Evolutionary conservation across 2,329 filamentous ascomycete species (phyloP).

Genomic region (Sporothrix inflata): DNA sequence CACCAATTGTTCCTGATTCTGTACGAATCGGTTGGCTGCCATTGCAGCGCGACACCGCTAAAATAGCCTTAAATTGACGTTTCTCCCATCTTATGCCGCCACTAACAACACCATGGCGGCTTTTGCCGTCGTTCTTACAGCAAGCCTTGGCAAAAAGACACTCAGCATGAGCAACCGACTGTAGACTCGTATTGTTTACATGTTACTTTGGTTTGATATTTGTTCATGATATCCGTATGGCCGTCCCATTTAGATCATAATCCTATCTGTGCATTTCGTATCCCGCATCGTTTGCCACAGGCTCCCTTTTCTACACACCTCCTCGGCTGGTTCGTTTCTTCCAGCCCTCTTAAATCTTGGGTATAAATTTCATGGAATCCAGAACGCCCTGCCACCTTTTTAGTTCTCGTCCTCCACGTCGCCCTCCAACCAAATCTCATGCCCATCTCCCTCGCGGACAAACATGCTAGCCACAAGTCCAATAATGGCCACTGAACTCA

Average conservation of each 20-base stretch:
- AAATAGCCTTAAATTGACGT: not conserved
- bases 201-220: not conserved
- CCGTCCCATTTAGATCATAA: not conserved
- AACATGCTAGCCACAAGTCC: conserved; percentile 54
- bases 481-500: conserved; percentile 54
- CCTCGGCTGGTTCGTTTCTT: not conserved
- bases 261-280: not conserved
- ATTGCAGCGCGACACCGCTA: conserved; percentile 4
- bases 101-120: not conserved
- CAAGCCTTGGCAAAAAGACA: not conserved
- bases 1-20: not conserved
- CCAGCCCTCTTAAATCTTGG: conserved; percentile 31
- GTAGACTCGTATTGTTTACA: not conserved
- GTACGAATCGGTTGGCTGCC: conserved; percentile 7
- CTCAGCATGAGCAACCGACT: too few relatives aligned
- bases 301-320: not conserved
- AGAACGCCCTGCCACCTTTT: not conserved
- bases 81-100: not conserved
- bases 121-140: not conserved
- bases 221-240: not conserved
- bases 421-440: conserved; percentile 67
- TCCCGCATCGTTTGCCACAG: not conserved
- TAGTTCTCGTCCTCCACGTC: conserved; percentile 53
- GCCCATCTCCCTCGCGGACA: conserved; percentile 64
- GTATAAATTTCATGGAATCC: not conserved